Conservation (phyloP, 805 yeast genomes). For the Saturnispora silvae region DNA sequence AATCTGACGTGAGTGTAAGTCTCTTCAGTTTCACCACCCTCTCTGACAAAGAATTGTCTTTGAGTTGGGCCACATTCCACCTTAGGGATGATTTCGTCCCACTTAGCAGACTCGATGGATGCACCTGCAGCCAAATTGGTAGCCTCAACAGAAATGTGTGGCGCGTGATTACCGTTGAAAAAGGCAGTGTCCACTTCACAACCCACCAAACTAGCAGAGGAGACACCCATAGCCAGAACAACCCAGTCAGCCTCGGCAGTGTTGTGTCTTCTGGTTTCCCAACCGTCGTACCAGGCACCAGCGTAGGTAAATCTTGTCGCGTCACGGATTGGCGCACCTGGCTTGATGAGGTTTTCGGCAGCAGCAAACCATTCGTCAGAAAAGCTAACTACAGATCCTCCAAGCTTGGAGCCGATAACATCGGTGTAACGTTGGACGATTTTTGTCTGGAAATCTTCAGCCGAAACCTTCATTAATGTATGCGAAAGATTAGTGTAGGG, state of each 20-base stretch:
- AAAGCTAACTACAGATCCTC: slow-evolving; percentile 58
- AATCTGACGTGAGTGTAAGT: slow-evolving; percentile 72
- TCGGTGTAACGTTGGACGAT: slow-evolving; percentile 53
- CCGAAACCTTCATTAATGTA: slow-evolving; percentile 16
- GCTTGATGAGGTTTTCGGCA: slow-evolving; percentile 77
- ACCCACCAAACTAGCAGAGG: slow-evolving; percentile 68
- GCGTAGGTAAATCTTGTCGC: slow-evolving; percentile 67
- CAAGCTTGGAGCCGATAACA: slow-evolving; percentile 75
- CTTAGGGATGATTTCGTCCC: slow-evolving; percentile 65
- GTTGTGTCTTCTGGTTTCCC: slow-evolving; percentile 97
- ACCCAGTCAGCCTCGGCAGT: slow-evolving; percentile 82
- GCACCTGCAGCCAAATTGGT: slow-evolving; percentile 28
- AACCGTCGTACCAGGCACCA: slow-evolving; percentile 98
- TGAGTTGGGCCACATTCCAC: slow-evolving; percentile 84
- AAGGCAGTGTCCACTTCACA: slow-evolving; percentile 89
- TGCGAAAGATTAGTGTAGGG: not conserved
- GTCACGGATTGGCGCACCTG: slow-evolving; percentile 71
- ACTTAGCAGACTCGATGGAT: slow-evolving; percentile 30
- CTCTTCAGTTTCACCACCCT: slow-evolving; percentile 41
- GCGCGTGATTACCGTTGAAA: slow-evolving; percentile 94
- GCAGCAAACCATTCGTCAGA: slow-evolving; percentile 96
- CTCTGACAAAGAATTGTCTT: slow-evolving; percentile 69
- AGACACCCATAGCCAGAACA: slow-evolving; percentile 70
- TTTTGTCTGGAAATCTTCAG: slow-evolving; percentile 33
- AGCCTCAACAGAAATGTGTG: slow-evolving; percentile 78